Percentiles rank a stretch among this genome's conserved stretches.
phyloP scores from a whole-genome alignment of 192 early-diverging fungal genomes.

The Diversispora epigaea region DNA sequence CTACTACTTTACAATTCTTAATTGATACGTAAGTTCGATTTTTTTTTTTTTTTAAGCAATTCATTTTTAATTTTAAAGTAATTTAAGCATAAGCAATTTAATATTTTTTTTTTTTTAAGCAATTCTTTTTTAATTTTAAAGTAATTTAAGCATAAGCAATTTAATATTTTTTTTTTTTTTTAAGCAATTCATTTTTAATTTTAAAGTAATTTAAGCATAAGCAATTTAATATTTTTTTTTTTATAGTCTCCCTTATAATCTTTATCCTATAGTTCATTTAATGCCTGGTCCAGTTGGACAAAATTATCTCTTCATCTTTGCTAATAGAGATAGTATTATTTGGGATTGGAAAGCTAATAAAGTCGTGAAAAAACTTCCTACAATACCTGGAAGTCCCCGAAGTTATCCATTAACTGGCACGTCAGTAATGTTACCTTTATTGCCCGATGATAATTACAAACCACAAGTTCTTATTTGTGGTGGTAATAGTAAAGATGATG shows the following conservation, averaged over 20 bases:
- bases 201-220: neutral
- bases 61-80: no score
- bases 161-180: neutral
- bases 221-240: neutral
- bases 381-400: constrained; percentile 47
- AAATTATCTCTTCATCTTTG: constrained; percentile 51
- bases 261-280: constrained; percentile 54
- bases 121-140: neutral
- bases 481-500: constrained; percentile 43
- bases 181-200: neutral
- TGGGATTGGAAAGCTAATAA: constrained; percentile 47
- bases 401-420: constrained; percentile 60
- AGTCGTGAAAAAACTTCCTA: constrained; percentile 44
- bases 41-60: neutral
- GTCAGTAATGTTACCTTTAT: constrained; percentile 56
- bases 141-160: neutral
- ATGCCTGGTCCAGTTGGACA: constrained; percentile 39
- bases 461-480: constrained; percentile 62
- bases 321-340: constrained; percentile 54
- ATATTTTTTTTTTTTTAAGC: neutral
- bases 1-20: constrained; percentile 45
- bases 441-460: constrained; percentile 55
- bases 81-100: neutral
- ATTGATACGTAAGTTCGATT: constrained; percentile 35
- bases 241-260: constrained; percentile 46